These are phyloP conservation scores for Sechiopsis laciniata DNA, from an alignment of 306 rosid genomes.

Conservation along the genomic window DNA sequence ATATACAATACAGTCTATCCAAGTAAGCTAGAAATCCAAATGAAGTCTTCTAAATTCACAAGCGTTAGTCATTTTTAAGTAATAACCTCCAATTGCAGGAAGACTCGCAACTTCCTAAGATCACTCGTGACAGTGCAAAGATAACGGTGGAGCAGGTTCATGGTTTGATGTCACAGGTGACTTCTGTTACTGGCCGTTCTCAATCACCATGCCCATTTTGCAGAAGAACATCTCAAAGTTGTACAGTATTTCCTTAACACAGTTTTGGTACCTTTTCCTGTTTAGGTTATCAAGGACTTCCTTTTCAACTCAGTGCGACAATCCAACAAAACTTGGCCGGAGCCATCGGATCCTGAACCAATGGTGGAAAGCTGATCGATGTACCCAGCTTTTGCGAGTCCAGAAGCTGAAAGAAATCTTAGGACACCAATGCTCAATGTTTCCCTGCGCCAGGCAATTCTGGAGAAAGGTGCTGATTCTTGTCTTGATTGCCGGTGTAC, in stretches of 20 bases:
- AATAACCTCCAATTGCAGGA: conserved; percentile 43
- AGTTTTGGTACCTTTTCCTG: conserved; percentile 17
- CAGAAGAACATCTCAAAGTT: not conserved
- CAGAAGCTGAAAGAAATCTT: not conserved
- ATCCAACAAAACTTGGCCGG: conserved; percentile 49
- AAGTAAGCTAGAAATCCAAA: not conserved
- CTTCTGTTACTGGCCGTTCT: not conserved
- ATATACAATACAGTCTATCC: not conserved
- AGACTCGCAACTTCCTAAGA: conserved; percentile 83
- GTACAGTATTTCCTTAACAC: conserved; percentile 19
- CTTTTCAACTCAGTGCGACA: conserved; percentile 75
- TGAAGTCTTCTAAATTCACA: not conserved
- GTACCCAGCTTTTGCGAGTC: not conserved
- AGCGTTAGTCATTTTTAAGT: not conserved
- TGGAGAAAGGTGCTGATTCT: not conserved
- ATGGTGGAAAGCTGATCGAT: conserved; percentile 73
- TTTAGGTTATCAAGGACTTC: conserved; percentile 83
- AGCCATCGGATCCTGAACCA: conserved; percentile 77
- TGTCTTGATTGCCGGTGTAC: not conserved
- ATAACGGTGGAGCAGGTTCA: conserved; percentile 97
- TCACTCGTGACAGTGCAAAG: conserved; percentile 86
- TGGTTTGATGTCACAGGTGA: conserved; percentile 95
- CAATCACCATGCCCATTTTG: not conserved
- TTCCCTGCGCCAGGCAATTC: not conserved
- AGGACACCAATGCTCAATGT: not conserved